Conservation (phyloP, 2,329 filamentous ascomycete genomes). For the Trichophyton equinum region DNA sequence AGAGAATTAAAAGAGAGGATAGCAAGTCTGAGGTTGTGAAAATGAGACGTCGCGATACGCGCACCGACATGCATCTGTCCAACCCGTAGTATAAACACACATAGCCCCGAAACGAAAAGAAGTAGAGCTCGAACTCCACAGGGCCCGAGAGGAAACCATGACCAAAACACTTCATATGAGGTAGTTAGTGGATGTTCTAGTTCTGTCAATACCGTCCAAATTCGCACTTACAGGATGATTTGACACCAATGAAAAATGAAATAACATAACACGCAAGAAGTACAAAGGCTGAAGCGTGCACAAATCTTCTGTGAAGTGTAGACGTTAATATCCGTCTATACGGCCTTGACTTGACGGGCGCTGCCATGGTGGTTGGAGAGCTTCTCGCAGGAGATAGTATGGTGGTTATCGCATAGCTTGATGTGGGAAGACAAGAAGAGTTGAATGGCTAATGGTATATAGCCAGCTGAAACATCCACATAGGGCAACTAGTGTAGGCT, state of each 20-base stretch:
- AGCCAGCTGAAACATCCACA: neutral
- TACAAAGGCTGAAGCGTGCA: slow-evolving; percentile 58
- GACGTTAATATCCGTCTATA: slow-evolving; percentile 90
- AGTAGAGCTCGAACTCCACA: slow-evolving; percentile 62
- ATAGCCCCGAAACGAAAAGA: slow-evolving; percentile 63
- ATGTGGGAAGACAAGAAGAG: neutral
- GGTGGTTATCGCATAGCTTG: slow-evolving; percentile 8
- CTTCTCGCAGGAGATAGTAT: neutral
- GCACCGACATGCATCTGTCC: slow-evolving; percentile 65
- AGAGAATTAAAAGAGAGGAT: slow-evolving; percentile 48
- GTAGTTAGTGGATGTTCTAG: neutral
- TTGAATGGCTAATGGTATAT: neutral
- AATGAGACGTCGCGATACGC: slow-evolving; percentile 56
- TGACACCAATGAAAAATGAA: slow-evolving; percentile 56
- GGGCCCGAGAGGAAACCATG: slow-evolving; percentile 69
- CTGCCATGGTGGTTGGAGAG: slow-evolving; percentile 22
- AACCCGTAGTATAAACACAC: slow-evolving; percentile 74
- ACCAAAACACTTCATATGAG: slow-evolving; percentile 55
- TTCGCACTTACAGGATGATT: slow-evolving; percentile 49
- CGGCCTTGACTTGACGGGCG: slow-evolving; percentile 27
- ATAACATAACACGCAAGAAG: slow-evolving; percentile 61
- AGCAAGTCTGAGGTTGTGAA: slow-evolving; percentile 50
- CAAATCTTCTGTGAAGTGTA: slow-evolving; percentile 74
- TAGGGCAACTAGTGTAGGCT: neutral
- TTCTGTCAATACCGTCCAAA: neutral